Evolutionary conservation across 1,284 basidiomycete species (phyloP).

Genomic region (Rhodotorula sp.): DNA sequence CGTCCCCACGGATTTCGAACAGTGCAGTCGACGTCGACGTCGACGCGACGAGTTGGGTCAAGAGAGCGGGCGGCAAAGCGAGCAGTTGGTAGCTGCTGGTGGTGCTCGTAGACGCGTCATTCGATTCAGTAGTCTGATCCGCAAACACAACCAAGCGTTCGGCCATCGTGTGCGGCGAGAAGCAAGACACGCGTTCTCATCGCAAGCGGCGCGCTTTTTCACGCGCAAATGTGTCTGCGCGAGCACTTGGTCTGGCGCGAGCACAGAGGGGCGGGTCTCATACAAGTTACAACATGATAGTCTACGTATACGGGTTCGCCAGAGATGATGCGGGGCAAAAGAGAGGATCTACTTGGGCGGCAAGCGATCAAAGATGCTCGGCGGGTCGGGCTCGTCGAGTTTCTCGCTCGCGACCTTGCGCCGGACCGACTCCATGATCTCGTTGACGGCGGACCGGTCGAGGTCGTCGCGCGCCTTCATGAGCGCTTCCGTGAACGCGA

Average conservation of each 20-base stretch:
- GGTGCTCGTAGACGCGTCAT: neutral
- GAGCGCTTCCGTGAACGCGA: constrained; percentile 83
- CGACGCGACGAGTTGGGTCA: constrained; percentile 7
- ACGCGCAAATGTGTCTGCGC: no score
- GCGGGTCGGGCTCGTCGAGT: constrained; percentile 24
- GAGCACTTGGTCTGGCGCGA: no score
- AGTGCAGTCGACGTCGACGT: neutral
- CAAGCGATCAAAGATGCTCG: constrained; percentile 36
- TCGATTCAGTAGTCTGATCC: neutral
- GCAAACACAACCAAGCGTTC: constrained; percentile 10
- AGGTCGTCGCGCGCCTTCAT: constrained; percentile 88
- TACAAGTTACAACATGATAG: no score
- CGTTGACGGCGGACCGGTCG: constrained; percentile 78
- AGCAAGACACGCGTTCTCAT: no score
- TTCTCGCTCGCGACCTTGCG: constrained; percentile 57
- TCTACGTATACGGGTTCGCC: neutral
- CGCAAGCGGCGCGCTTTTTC: no score
- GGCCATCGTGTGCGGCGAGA: neutral
- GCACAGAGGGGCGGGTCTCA: no score
- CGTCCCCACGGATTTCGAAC: constrained; percentile 67
- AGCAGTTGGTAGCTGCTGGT: constrained; percentile 20
- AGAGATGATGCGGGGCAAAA: neutral
- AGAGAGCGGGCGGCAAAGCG: constrained; percentile 24
- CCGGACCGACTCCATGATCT: constrained; percentile 91
- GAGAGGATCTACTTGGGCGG: constrained; percentile 29